phyloP scores from a whole-genome alignment of 176 grass and related monocot species.

The Oryza glumipatula region DNA sequence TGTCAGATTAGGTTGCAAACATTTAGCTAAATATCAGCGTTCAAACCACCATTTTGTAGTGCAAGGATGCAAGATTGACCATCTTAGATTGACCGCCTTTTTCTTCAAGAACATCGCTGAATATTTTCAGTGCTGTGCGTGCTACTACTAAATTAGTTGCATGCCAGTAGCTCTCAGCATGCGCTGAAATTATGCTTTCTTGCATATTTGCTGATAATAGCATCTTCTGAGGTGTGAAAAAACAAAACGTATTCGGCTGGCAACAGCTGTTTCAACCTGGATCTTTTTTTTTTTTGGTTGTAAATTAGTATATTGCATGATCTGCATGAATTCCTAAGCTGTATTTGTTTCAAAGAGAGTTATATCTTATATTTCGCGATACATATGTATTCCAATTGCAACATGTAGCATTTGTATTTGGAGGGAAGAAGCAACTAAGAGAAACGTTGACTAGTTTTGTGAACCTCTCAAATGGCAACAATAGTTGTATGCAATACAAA shows the following conservation, averaged over 20 bases:
- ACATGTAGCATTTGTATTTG: background rate
- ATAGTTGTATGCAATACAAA: too few relatives aligned
- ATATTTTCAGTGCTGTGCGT: background rate
- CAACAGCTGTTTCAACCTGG: background rate
- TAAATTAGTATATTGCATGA: background rate
- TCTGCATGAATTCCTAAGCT: background rate
- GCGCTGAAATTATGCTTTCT: background rate
- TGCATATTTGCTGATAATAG: background rate
- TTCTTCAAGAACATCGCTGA: background rate
- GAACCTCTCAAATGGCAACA: too few relatives aligned
- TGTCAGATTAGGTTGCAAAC: slow-evolving; percentile 13
- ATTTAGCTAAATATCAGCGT: background rate
- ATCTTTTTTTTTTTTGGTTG: background rate
- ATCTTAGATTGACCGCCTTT: background rate
- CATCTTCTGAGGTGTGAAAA: background rate
- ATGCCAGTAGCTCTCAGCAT: background rate
- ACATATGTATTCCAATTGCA: too few relatives aligned
- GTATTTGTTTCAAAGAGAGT: background rate
- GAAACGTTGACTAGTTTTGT: too few relatives aligned
- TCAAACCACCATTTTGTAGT: background rate
- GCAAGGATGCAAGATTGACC: background rate
- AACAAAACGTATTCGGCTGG: background rate
- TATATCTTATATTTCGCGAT: background rate
- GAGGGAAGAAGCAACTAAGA: background rate
- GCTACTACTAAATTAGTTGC: slow-evolving; percentile 4